Evolutionary conservation across 257 asterid species (phyloP).

Genomic region (Nyctanthes arbortristis): DNA sequence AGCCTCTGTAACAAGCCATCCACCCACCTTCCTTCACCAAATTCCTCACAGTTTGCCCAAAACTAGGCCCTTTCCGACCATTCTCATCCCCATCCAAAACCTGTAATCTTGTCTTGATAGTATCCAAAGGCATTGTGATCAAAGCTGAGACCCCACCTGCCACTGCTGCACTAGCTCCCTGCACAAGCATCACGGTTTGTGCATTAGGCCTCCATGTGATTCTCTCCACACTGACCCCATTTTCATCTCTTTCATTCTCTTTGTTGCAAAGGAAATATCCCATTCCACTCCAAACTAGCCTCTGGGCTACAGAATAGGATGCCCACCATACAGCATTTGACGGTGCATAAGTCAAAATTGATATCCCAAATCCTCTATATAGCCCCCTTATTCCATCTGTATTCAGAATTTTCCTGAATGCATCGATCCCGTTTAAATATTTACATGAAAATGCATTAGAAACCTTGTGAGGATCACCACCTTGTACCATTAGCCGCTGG

Average conservation of each 20-base stretch:
- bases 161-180: slow-evolving; percentile 73
- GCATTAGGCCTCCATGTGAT: slow-evolving; percentile 42
- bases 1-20: slow-evolving; percentile 81
- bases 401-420: slow-evolving; percentile 53
- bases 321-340: slow-evolving; percentile 88
- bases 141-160: slow-evolving; percentile 72
- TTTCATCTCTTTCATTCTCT: slow-evolving; percentile 30
- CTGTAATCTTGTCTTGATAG: slow-evolving; percentile 77
- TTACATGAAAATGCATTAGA: slow-evolving; percentile 32
- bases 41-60: slow-evolving; percentile 62
- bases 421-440: slow-evolving; percentile 64
- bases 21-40: slow-evolving; percentile 76
- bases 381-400: slow-evolving; percentile 72
- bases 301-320: slow-evolving; percentile 63
- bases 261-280: slow-evolving; percentile 45
- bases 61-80: slow-evolving; percentile 59
- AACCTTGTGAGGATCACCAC: slow-evolving; percentile 23
- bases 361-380: slow-evolving; percentile 81
- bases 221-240: slow-evolving; percentile 9
- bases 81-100: slow-evolving; percentile 70
- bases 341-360: slow-evolving; percentile 72
- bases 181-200: slow-evolving; percentile 63
- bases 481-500: slow-evolving; percentile 78
- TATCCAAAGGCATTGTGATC: slow-evolving; percentile 80
- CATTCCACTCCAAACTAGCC: slow-evolving; percentile 66